Evolutionary conservation across 2,329 filamentous ascomycete genomes (phyloP).

Genomic region (Fusarium albidum): DNA sequence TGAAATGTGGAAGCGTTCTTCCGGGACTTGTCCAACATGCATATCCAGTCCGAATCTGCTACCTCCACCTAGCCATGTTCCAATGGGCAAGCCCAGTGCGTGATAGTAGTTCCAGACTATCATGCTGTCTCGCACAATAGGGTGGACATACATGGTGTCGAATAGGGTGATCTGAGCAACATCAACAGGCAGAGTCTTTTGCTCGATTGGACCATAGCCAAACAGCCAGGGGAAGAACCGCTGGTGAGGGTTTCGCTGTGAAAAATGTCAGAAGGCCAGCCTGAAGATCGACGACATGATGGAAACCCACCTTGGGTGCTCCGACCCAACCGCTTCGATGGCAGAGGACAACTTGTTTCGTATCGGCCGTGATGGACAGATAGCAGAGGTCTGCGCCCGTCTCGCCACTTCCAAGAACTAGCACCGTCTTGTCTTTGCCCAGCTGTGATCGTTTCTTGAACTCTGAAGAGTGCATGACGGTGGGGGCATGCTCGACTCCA

Average conservation of each 20-base stretch:
- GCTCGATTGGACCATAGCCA: constrained; percentile 5
- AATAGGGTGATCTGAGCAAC: constrained; percentile 18
- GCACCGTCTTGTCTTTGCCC: constrained; percentile 47
- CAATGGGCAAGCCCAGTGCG: constrained; percentile 4
- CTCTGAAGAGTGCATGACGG: constrained; percentile 52
- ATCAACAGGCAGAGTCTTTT: constrained; percentile 11
- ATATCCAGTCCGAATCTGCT: constrained; percentile 13
- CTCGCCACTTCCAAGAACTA: constrained; percentile 54
- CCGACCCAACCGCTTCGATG: constrained; percentile 50
- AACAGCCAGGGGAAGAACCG: constrained; percentile 25
- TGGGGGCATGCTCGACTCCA: constrained; percentile 1
- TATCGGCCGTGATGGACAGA: constrained; percentile 51
- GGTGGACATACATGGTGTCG: constrained; percentile 24
- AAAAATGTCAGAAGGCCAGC: not conserved
- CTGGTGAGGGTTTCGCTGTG: constrained; percentile 11
- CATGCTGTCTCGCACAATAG: constrained; percentile 19
- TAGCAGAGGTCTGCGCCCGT: constrained; percentile 53
- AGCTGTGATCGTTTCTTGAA: constrained; percentile 52
- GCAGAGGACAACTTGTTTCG: constrained; percentile 50
- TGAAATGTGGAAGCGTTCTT: constrained; percentile 37
- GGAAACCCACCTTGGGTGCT: constrained; percentile 17
- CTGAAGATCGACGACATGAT: not conserved
- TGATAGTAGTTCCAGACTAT: constrained; percentile 26
- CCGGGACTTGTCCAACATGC: constrained; percentile 36
- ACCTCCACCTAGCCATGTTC: constrained; percentile 9